These are phyloP conservation scores for Neostapfia colusana DNA, from an alignment of 176 grass and related monocot genomes.

Conservation along the genomic window DNA sequence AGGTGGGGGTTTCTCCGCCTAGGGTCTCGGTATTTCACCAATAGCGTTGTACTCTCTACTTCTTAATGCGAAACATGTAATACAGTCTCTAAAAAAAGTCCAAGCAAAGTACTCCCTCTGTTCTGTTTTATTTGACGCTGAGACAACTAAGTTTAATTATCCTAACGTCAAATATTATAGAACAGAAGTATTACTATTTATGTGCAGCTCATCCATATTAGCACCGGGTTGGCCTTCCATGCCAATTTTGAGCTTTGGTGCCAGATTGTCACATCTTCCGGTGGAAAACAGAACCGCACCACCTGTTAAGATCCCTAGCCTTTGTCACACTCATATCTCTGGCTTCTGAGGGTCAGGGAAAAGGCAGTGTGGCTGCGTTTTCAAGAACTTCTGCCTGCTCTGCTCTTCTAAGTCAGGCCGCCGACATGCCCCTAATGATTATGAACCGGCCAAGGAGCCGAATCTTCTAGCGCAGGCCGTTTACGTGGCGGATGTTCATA, in stretches of 20 bases:
- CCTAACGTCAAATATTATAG: no score
- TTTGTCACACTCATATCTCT: neutral
- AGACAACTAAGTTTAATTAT: no score
- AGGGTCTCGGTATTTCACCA: no score
- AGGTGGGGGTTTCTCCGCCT: no score
- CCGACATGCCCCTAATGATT: constrained; percentile 32
- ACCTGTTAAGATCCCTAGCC: neutral
- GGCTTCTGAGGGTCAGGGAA: neutral
- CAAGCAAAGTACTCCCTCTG: no score
- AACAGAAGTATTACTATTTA: no score
- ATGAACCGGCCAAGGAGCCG: neutral
- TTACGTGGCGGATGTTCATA: constrained; percentile 34
- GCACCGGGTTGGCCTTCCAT: neutral
- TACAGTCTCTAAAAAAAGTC: no score
- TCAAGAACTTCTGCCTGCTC: constrained; percentile 26
- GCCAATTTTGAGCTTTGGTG: neutral
- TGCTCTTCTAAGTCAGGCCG: constrained; percentile 4
- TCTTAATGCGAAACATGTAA: no score
- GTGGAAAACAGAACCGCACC: neutral
- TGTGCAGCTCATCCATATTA: neutral
- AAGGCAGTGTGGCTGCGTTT: constrained; percentile 40
- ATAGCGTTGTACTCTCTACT: no score
- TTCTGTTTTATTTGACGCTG: no score
- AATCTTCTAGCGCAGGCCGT: constrained; percentile 26
- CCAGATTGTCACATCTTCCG: neutral